Conservation (phyloP, 2,329 filamentous ascomycete genomes). For the Neophaeococcomyces aloes region DNA sequence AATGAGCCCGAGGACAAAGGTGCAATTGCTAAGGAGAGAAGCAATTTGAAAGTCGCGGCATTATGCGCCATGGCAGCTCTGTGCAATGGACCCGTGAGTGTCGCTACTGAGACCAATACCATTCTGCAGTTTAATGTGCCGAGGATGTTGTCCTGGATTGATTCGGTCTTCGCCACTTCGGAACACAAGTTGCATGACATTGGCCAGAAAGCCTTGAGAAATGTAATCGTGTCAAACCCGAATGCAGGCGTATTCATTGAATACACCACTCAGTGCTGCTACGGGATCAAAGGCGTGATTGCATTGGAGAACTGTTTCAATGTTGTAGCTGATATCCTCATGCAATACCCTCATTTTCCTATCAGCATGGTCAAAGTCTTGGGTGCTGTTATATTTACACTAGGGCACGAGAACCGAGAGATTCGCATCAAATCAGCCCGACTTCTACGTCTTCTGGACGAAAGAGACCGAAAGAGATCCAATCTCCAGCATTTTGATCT, state of each 20-base stretch:
- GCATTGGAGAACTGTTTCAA: slow-evolving; percentile 91
- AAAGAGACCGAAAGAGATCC: slow-evolving; percentile 71
- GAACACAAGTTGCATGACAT: slow-evolving; percentile 90
- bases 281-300: slow-evolving; percentile 67
- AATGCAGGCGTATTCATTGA: slow-evolving; percentile 78
- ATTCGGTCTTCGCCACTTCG: slow-evolving; percentile 81
- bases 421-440: slow-evolving; percentile 80
- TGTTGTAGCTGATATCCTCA: slow-evolving; percentile 77
- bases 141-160: slow-evolving; percentile 89
- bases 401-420: slow-evolving; percentile 83
- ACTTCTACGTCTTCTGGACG: slow-evolving; percentile 69
- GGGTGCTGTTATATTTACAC: slow-evolving; percentile 76
- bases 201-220: slow-evolving; percentile 76
- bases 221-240: slow-evolving; percentile 81
- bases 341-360: slow-evolving; percentile 70
- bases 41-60: slow-evolving; percentile 78
- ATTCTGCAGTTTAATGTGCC: slow-evolving; percentile 82
- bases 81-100: slow-evolving; percentile 68
- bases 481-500: slow-evolving; percentile 97
- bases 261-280: slow-evolving; percentile 84
- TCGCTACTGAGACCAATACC: slow-evolving; percentile 79
- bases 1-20: slow-evolving; percentile 76
- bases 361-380: slow-evolving; percentile 85
- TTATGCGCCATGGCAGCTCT: slow-evolving; percentile 91
- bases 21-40: slow-evolving; percentile 93